A percentile compares a stretch with the other conserved stretches of the same genome.
phyloP scores from a whole-genome alignment of 2,329 filamentous ascomycete genomes.

The Clarireedia paspali region DNA sequence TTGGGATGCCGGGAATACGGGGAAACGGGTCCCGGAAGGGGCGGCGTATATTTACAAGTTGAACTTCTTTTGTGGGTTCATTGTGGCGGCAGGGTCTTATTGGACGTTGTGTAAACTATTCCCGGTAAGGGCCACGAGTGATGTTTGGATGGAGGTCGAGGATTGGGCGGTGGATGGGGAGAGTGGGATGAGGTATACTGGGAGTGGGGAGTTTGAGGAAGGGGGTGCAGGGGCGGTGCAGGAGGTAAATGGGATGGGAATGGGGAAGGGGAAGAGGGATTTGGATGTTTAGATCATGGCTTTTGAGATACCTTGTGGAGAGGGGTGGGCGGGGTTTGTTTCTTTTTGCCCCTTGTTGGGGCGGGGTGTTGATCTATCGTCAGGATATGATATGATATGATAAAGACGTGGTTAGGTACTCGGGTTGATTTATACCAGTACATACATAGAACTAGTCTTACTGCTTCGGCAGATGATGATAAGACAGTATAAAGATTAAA shows the following conservation, averaged over 20 bases:
- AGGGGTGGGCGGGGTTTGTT: background rate
- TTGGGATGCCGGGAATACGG: slow-evolving; percentile 26
- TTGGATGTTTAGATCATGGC: background rate
- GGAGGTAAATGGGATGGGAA: background rate
- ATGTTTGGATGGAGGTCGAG: slow-evolving; percentile 70
- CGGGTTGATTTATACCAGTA: no score
- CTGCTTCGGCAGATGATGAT: no score
- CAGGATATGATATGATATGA: no score
- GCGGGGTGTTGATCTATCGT: background rate
- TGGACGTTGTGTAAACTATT: slow-evolving; percentile 60
- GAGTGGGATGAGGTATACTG: slow-evolving; percentile 29
- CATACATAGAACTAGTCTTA: no score
- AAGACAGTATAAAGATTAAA: no score
- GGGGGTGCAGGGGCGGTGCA: background rate
- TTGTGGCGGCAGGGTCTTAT: slow-evolving; percentile 61
- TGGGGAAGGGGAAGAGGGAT: background rate
- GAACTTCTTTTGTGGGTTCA: slow-evolving; percentile 83
- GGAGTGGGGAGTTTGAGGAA: slow-evolving; percentile 12
- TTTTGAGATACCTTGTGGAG: background rate
- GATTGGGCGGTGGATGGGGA: slow-evolving; percentile 43
- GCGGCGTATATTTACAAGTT: slow-evolving; percentile 83
- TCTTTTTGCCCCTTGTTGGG: background rate
- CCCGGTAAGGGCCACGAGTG: slow-evolving; percentile 67
- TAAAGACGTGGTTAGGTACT: no score
- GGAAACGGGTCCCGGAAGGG: slow-evolving; percentile 61